phyloP scores from a whole-genome alignment of 1,284 basidiomycete species.

The Ustilago sp. region DNA sequence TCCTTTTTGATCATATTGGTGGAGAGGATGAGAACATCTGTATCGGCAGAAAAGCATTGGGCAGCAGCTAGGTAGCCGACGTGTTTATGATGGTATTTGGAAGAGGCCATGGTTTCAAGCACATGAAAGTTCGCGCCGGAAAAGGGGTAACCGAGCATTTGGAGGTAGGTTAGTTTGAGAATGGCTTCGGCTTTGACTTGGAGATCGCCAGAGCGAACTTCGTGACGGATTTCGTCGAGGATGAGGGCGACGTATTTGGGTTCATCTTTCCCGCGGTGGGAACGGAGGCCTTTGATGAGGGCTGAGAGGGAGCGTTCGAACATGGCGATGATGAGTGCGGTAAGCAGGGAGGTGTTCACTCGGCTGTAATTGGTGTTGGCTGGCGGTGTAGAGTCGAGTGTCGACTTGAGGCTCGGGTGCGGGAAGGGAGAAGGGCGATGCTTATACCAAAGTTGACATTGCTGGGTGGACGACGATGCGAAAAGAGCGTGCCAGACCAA shows the following conservation, averaged over 20 bases:
- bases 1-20: slow-evolving; percentile 99
- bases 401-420: background rate
- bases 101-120: slow-evolving; percentile 96
- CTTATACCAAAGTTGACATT: background rate
- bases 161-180: slow-evolving; percentile 94
- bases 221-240: slow-evolving; percentile 82
- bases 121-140: slow-evolving; percentile 76
- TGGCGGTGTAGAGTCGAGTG: background rate
- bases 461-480: no score
- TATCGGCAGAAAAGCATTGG: slow-evolving; percentile 92
- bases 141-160: slow-evolving; percentile 82
- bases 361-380: background rate
- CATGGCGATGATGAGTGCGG: slow-evolving; percentile 35
- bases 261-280: slow-evolving; percentile 70
- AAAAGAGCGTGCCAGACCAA: no score
- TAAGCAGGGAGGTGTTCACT: no score
- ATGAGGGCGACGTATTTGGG: slow-evolving; percentile 71
- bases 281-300: slow-evolving; percentile 69
- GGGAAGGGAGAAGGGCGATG: background rate
- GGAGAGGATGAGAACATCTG: slow-evolving; percentile 96
- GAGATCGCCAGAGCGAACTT: slow-evolving; percentile 94
- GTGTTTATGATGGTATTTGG: slow-evolving; percentile 89
- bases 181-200: slow-evolving; percentile 94
- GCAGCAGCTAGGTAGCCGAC: slow-evolving; percentile 94
- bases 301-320: slow-evolving; percentile 67